These are phyloP conservation scores for Cryptosporidium felis DNA, from an alignment of 169 alveolate species.

Conservation along the genomic window DNA sequence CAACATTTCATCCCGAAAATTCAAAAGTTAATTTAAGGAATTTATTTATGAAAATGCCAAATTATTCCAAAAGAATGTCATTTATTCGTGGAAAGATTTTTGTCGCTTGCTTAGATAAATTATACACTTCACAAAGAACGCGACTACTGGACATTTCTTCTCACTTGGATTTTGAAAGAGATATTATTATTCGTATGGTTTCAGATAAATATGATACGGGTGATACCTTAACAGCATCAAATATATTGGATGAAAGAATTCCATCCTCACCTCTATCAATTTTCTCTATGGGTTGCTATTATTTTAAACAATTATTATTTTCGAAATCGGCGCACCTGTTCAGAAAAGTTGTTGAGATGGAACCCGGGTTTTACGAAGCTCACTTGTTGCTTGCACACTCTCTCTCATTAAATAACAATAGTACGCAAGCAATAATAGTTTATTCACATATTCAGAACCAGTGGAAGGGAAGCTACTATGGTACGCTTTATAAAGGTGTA, in stretches of 20 bases:
- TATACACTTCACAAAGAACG: background rate
- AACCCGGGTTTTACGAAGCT: conserved; percentile 66
- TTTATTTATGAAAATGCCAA: background rate
- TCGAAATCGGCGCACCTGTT: conserved; percentile 51
- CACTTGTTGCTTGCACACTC: conserved; percentile 56
- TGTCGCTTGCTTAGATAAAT: background rate
- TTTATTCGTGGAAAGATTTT: conserved; percentile 9
- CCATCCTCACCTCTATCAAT: conserved; percentile 53
- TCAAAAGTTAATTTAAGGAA: background rate
- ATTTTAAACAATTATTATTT: conserved; percentile 25
- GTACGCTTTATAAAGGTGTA: conserved; percentile 37
- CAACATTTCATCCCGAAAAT: background rate
- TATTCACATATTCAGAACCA: conserved; percentile 31
- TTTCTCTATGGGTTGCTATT: conserved; percentile 55
- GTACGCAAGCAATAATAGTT: conserved; percentile 27
- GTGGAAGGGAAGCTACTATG: conserved; percentile 60
- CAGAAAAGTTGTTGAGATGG: conserved; percentile 49
- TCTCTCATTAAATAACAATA: conserved; percentile 37
- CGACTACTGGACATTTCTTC: conserved; percentile 1
- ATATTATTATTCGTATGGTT: conserved; percentile 2
- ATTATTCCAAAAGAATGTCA: background rate
- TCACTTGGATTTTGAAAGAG: background rate
- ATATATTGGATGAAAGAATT: conserved; percentile 6
- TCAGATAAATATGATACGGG: conserved; percentile 30
- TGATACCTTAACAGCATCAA: conserved; percentile 12